Percentiles rank a stretch among this genome's conserved stretches.
Conservation (phyloP, 495 filamentous ascomycete species). For the Neurospora sp. region DNA sequence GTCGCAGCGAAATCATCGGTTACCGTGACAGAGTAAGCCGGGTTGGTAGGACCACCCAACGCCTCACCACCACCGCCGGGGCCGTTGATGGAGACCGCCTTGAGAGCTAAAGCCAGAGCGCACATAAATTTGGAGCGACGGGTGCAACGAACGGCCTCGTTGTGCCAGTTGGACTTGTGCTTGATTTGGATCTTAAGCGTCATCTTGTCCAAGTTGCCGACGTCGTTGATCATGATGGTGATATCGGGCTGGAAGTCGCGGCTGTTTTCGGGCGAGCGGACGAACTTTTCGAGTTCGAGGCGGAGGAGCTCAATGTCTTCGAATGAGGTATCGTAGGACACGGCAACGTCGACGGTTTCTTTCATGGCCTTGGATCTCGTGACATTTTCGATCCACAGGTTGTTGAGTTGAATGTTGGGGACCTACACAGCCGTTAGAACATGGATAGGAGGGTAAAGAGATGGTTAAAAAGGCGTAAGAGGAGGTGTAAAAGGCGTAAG, state of each 20-base stretch:
- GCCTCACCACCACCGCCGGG: slow-evolving; percentile 64
- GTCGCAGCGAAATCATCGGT: slow-evolving; percentile 50
- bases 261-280: slow-evolving; percentile 74
- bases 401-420: slow-evolving; percentile 86
- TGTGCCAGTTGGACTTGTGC: slow-evolving; percentile 96
- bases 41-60: slow-evolving; percentile 59
- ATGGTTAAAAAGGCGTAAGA: neutral
- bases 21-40: slow-evolving; percentile 64
- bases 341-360: slow-evolving; percentile 67
- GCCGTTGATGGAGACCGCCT: slow-evolving; percentile 74
- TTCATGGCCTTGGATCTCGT: slow-evolving; percentile 84
- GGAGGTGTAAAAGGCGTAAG: too few relatives aligned
- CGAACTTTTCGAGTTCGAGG: slow-evolving; percentile 72
- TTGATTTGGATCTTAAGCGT: slow-evolving; percentile 72
- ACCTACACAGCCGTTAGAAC: slow-evolving; percentile 26
- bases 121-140: slow-evolving; percentile 96
- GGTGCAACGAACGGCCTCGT: slow-evolving; percentile 70
- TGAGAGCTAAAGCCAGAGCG: slow-evolving; percentile 75
- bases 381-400: slow-evolving; percentile 86
- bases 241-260: slow-evolving; percentile 88
- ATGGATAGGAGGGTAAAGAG: neutral
- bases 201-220: slow-evolving; percentile 82
- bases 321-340: slow-evolving; percentile 76
- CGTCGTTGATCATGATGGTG: slow-evolving; percentile 62
- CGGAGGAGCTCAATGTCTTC: slow-evolving; percentile 78